Conservation (phyloP, 2,329 filamentous ascomycete genomes). For the Phialophora verrucosa region DNA sequence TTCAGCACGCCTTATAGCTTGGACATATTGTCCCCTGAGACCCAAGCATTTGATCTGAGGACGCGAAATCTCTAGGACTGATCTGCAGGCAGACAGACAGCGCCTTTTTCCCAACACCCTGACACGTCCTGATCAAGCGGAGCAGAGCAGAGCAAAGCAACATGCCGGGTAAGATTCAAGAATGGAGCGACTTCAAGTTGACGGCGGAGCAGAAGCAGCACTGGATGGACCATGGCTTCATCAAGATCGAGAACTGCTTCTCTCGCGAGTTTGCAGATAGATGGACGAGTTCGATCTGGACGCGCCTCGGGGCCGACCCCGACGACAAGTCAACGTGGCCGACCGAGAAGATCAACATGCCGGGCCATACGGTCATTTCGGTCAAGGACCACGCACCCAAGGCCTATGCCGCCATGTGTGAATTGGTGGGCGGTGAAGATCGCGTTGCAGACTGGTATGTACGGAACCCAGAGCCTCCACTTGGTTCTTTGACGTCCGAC, state of each 20-base stretch:
- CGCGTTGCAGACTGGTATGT: constrained; percentile 51
- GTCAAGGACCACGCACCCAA: constrained; percentile 65
- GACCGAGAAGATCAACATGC: constrained; percentile 67
- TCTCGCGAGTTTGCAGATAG: constrained; percentile 11
- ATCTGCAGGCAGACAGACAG: background rate
- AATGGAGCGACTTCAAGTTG: constrained; percentile 11
- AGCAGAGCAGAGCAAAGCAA: background rate
- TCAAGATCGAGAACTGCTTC: constrained; percentile 20
- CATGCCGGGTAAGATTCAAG: constrained; percentile 18
- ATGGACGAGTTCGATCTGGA: constrained; percentile 23
- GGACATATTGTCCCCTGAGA: background rate
- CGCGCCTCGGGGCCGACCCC: constrained; percentile 43
- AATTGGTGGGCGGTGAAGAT: constrained; percentile 68
- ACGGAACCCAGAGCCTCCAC: too few relatives aligned
- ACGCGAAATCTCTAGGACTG: background rate
- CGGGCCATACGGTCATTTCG: constrained; percentile 60
- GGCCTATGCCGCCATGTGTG: constrained; percentile 71
- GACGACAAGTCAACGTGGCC: constrained; percentile 70
- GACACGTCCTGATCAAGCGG: background rate
- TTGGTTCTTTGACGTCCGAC: too few relatives aligned
- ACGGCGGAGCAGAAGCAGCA: constrained; percentile 20
- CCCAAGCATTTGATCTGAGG: background rate
- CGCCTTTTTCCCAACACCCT: background rate
- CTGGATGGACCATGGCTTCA: constrained; percentile 16
- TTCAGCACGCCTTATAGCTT: background rate